These are phyloP conservation scores for Trichoderma aggressivum DNA, from an alignment of 2,329 filamentous ascomycete species.

Conservation along the genomic window DNA sequence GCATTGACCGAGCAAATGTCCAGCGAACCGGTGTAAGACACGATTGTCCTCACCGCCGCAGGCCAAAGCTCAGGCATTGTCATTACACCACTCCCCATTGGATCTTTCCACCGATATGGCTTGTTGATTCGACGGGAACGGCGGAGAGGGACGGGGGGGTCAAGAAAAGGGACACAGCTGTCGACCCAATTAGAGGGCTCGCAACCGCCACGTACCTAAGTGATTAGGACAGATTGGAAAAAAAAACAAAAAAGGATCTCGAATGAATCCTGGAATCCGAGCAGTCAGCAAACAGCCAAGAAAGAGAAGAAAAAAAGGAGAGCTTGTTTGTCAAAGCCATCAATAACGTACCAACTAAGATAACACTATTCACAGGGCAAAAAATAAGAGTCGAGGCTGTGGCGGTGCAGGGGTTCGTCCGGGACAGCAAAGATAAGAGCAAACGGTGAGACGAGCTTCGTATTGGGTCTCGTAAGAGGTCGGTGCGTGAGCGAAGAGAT, in stretches of 20 bases:
- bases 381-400: background rate
- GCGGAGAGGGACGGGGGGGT: conserved; percentile 6
- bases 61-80: conserved; percentile 12
- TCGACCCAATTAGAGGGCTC: conserved; percentile 8
- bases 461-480: conserved; percentile 9
- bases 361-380: conserved; percentile 6
- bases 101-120: background rate
- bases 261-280: background rate
- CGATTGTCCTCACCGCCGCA: conserved; percentile 16
- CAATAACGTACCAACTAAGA: conserved; percentile 7
- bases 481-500: conserved; percentile 10
- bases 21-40: background rate
- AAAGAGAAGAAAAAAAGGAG: background rate
- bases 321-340: conserved; percentile 3
- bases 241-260: background rate
- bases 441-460: conserved; percentile 13
- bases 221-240: background rate
- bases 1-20: background rate
- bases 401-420: conserved; percentile 10
- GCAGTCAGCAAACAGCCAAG: conserved; percentile 4
- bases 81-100: background rate
- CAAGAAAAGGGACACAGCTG: background rate
- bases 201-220: conserved; percentile 12
- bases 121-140: conserved; percentile 11
- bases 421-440: background rate